phyloP scores from a whole-genome alignment of 228 moss, liverwort and hornwort genomes.

The Sphagnum fallax region DNA sequence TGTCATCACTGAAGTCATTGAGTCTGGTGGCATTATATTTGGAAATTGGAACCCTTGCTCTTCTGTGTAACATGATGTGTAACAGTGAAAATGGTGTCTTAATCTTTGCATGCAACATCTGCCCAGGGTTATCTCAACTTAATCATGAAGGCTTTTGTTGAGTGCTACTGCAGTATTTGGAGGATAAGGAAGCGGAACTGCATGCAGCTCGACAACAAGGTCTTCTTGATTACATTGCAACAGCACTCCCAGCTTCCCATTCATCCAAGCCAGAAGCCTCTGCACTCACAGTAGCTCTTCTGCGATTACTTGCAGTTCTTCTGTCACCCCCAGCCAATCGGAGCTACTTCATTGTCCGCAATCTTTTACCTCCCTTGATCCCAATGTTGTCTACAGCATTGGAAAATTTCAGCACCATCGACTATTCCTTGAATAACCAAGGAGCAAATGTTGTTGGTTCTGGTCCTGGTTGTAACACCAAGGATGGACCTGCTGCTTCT shows the following conservation, averaged over 20 bases:
- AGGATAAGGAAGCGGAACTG: constrained; percentile 23
- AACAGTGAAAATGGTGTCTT: neutral
- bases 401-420: constrained; percentile 23
- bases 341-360: constrained; percentile 25
- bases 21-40: neutral
- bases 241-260: constrained; percentile 10
- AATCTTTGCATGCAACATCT: neutral
- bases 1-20: neutral
- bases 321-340: constrained; percentile 24
- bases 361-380: constrained; percentile 22
- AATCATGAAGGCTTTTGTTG: neutral
- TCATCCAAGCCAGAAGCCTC: constrained; percentile 21
- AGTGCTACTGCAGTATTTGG: constrained; percentile 19
- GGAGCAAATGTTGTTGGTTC: constrained; percentile 1
- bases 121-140: neutral
- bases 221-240: constrained; percentile 33
- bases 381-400: constrained; percentile 22
- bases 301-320: constrained; percentile 21
- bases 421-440: constrained; percentile 18
- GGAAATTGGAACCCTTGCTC: neutral
- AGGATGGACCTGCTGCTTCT: neutral
- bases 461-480: neutral
- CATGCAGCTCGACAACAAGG: constrained; percentile 23
- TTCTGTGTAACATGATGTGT: neutral
- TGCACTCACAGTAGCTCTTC: constrained; percentile 13